Percentiles rank a stretch among this genome's conserved stretches.
Evolutionary conservation across 2,329 filamentous ascomycete genomes (phyloP).

Genomic region (Paracamarosporium sp.): DNA sequence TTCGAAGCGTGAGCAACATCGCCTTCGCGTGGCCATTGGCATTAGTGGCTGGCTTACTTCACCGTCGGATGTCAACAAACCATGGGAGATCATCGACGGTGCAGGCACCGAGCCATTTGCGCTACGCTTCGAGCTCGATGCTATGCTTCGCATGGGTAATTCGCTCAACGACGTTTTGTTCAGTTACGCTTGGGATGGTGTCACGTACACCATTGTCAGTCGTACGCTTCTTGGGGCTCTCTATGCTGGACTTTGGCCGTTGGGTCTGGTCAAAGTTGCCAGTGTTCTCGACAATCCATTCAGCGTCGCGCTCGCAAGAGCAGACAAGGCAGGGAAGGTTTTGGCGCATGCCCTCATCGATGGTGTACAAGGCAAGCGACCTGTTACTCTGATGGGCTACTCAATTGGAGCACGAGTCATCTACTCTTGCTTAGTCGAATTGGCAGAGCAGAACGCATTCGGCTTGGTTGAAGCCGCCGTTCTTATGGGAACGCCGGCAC

Average conservation of each 20-base stretch:
- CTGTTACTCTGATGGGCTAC: slow-evolving; percentile 82
- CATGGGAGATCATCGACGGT: slow-evolving; percentile 77
- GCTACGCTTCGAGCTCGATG: slow-evolving; percentile 80
- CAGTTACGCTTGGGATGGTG: slow-evolving; percentile 77
- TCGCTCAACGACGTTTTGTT: slow-evolving; percentile 78
- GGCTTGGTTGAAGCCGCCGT: slow-evolving; percentile 83
- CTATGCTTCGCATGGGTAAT: slow-evolving; percentile 76
- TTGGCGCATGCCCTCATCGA: slow-evolving; percentile 83
- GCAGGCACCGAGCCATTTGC: slow-evolving; percentile 76
- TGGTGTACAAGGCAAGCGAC: slow-evolving; percentile 78
- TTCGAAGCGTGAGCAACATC: slow-evolving; percentile 36
- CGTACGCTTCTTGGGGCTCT: slow-evolving; percentile 56
- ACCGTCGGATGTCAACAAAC: slow-evolving; percentile 71
- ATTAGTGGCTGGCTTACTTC: slow-evolving; percentile 81
- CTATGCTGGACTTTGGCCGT: slow-evolving; percentile 54
- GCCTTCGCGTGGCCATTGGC: slow-evolving; percentile 76
- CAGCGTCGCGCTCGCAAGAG: slow-evolving; percentile 73
- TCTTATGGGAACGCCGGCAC: slow-evolving; percentile 79
- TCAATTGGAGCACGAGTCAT: slow-evolving; percentile 81
- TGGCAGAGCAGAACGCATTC: slow-evolving; percentile 80
- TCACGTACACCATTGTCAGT: slow-evolving; percentile 75
- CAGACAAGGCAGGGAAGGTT: slow-evolving; percentile 79
- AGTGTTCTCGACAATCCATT: slow-evolving; percentile 81
- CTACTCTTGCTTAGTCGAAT: slow-evolving; percentile 76
- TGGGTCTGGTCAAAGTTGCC: slow-evolving; percentile 52